A percentile compares a stretch with the other conserved stretches of the same genome.
Evolutionary conservation across 345 rosid genomes (phyloP).

Genomic region (Passiflora organensis): DNA sequence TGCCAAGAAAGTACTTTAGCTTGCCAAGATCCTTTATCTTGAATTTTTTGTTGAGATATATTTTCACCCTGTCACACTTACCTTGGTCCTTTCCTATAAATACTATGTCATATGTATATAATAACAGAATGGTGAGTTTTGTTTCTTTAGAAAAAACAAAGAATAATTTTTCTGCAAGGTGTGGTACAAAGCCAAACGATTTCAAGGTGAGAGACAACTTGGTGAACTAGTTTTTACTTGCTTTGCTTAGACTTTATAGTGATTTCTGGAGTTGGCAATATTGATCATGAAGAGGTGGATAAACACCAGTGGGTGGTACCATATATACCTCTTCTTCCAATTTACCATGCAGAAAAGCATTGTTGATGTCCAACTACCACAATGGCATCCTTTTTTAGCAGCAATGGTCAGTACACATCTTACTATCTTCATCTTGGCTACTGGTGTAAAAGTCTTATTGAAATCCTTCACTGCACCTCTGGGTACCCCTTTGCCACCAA

Average conservation of each 20-base stretch:
- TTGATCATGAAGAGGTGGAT: no score
- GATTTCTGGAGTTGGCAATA: not conserved
- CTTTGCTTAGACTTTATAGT: not conserved
- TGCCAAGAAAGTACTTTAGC: not conserved
- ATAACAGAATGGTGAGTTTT: no score
- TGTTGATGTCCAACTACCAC: no score
- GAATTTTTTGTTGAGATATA: not conserved
- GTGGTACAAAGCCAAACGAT: not conserved
- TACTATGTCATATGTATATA: no score
- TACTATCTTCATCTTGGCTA: not conserved
- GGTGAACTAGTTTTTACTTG: not conserved
- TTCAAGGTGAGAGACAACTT: not conserved
- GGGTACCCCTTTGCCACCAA: not conserved
- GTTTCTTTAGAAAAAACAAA: no score
- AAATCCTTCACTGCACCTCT: not conserved
- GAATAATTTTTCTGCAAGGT: not conserved
- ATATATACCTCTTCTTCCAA: no score
- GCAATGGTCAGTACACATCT: not conserved
- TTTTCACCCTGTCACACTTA: no score
- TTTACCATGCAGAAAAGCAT: no score
- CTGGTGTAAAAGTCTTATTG: not conserved
- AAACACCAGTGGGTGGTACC: no score
- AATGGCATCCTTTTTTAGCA: no score
- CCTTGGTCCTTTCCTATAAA: no score
- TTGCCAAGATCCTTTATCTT: no score